Evolutionary conservation across 2,329 filamentous ascomycete genomes (phyloP).

Genomic region (Pestalotiopsis sp.): DNA sequence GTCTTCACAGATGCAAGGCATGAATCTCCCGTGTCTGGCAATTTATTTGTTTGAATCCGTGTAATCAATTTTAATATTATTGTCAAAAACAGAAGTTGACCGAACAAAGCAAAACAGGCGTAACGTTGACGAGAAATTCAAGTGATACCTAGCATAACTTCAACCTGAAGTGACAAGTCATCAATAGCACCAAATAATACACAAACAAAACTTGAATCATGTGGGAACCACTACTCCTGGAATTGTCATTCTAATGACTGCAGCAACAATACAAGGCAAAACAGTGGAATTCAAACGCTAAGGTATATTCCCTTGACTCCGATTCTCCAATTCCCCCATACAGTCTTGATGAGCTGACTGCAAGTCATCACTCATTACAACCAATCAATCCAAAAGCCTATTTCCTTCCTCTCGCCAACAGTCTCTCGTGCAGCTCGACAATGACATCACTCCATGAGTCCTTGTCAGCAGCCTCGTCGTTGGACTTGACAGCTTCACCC

Average conservation of each 20-base stretch:
- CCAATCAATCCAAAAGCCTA: conserved; percentile 23
- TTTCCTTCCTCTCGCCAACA: conserved; percentile 60
- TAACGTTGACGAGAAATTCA: no score
- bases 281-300: background rate
- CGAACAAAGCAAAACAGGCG: no score
- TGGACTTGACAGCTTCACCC: conserved; percentile 36
- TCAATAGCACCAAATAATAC: no score
- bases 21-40: no score
- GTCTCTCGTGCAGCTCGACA: conserved; percentile 55
- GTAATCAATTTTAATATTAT: no score
- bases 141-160: no score
- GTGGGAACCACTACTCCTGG: background rate
- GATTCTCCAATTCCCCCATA: background rate
- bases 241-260: background rate
- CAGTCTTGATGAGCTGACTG: background rate
- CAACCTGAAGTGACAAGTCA: no score
- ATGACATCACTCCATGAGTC: conserved; percentile 58
- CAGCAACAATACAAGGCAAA: background rate
- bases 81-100: no score
- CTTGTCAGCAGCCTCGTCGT: conserved; percentile 33
- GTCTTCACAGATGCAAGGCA: no score
- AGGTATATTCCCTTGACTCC: background rate
- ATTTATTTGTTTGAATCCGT: no score
- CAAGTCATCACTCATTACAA: background rate
- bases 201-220: no score